Evolutionary conservation across 1,284 basidiomycete genomes (phyloP).

Genomic region (Leccinum pachyderme): DNA sequence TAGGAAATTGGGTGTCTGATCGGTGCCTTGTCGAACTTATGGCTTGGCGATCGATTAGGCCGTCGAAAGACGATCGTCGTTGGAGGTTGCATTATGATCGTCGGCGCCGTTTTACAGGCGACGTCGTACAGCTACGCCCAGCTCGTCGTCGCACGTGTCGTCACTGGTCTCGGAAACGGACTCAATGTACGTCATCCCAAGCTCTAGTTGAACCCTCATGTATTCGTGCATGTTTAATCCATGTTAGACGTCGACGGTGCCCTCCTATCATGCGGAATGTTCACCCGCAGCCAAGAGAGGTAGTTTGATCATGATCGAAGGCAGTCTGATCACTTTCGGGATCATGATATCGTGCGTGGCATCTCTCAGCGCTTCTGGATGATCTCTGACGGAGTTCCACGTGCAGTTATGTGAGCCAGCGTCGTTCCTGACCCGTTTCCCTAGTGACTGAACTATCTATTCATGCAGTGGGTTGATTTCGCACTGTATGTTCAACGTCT

Average conservation of each 20-base stretch:
- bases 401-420: constrained; percentile 29
- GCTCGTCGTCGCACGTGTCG: constrained; percentile 49
- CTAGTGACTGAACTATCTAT: constrained; percentile 3
- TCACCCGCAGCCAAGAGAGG: constrained; percentile 60
- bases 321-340: constrained; percentile 67
- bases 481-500: constrained; percentile 42
- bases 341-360: constrained; percentile 63
- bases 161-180: constrained; percentile 64
- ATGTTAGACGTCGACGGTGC: constrained; percentile 58
- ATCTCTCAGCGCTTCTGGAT: not conserved
- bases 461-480: constrained; percentile 57
- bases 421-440: not conserved
- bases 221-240: constrained; percentile 1
- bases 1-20: constrained; percentile 38
- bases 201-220: not conserved
- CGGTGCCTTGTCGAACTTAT: constrained; percentile 48
- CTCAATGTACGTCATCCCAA: constrained; percentile 46
- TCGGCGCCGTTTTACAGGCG: constrained; percentile 51
- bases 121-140: constrained; percentile 47
- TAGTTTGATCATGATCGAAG: constrained; percentile 67
- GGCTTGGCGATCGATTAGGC: constrained; percentile 47
- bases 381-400: constrained; percentile 6
- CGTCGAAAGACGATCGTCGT: constrained; percentile 45
- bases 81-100: constrained; percentile 51
- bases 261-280: constrained; percentile 65